Evolutionary conservation across 345 rosid genomes (phyloP), one percentile per base, ranked within the genome.

Genomic region (Excoecaria cochinchinensis): DNA sequence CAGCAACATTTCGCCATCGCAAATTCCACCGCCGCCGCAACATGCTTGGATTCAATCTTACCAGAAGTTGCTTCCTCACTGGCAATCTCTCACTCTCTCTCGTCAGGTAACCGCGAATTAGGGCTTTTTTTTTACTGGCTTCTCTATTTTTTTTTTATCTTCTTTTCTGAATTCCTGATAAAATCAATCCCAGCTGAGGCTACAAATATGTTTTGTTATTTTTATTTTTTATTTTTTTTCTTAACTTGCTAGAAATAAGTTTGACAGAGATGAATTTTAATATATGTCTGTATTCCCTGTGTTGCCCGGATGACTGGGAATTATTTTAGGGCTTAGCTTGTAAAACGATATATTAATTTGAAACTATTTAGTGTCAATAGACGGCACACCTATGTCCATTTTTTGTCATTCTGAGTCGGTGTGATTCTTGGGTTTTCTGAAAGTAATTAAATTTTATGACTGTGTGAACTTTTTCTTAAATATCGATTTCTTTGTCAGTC

Each of bases 31-130:
- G 9, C 59, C 59, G 42, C 12, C 42, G 39, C 85, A 82, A 76
- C 87, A 86, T 83, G 96, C 86, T 25, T 94, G 98, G 97, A 40
- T 85, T 73, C 72, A 77, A 19, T 78, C 90, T 38, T 85, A 82
- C 82, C 81, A 73, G 17, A 83, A 73, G 13, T 74, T 90, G 71
- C 76, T 85, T 53, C 94, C 92, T 63, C 86, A 82, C 47, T 90
- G 93, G 90, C 86, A 83, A 56, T 84, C 94, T 61, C 69, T 84
- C 67, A 15, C 84, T 58, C 82, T 68, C 10, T 83, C 91, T 61
- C 90, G 76, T 39, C 87, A 79, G 92, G 98, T 88, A 39, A 11
- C 25, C 31, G 0, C 24, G 53, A 57, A 25, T 57, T 75, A 11
- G 48, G 38, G n/a, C 48, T 21, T 67, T 46, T 16, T 17, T 46